phyloP scores from a whole-genome alignment of 805 yeast genomes.

The Candida ulmi region DNA sequence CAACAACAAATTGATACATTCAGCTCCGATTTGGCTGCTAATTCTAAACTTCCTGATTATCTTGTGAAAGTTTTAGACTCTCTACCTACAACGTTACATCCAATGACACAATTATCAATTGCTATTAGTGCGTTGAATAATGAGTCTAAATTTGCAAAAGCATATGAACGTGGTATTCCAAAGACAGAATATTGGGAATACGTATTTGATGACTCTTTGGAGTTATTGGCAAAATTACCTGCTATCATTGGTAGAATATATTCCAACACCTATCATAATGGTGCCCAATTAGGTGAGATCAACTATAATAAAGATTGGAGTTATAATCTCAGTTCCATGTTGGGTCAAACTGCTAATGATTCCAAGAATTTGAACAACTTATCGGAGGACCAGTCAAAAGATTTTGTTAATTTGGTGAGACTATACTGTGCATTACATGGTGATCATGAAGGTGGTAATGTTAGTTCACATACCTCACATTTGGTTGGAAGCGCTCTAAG shows the following conservation, averaged over 20 bases:
- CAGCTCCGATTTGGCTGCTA: constrained; percentile 56
- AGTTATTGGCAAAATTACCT: constrained; percentile 69
- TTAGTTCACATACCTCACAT: constrained; percentile 77
- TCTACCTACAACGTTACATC: constrained; percentile 66
- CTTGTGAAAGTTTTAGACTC: constrained; percentile 54
- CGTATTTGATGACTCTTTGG: constrained; percentile 65
- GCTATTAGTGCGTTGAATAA: constrained; percentile 70
- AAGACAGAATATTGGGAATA: constrained; percentile 73
- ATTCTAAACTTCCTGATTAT: constrained; percentile 61
- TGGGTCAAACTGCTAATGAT: constrained; percentile 47
- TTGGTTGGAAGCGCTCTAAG: constrained; percentile 78
- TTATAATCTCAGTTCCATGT: constrained; percentile 58
- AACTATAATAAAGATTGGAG: constrained; percentile 61
- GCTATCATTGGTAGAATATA: constrained; percentile 70
- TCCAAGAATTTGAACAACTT: constrained; percentile 27
- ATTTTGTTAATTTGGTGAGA: constrained; percentile 67
- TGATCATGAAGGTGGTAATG: constrained; percentile 84
- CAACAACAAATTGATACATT: constrained; percentile 51
- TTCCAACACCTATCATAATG: constrained; percentile 52
- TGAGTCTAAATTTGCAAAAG: constrained; percentile 65
- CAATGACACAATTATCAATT: constrained; percentile 79
- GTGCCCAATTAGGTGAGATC: constrained; percentile 46
- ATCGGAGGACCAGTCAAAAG: constrained; percentile 35
- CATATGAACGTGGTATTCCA: constrained; percentile 64
- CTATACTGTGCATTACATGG: constrained; percentile 71